Conservation (phyloP, 228 moss, liverwort and hornwort genomes). For the Sphagnum fallax region DNA sequence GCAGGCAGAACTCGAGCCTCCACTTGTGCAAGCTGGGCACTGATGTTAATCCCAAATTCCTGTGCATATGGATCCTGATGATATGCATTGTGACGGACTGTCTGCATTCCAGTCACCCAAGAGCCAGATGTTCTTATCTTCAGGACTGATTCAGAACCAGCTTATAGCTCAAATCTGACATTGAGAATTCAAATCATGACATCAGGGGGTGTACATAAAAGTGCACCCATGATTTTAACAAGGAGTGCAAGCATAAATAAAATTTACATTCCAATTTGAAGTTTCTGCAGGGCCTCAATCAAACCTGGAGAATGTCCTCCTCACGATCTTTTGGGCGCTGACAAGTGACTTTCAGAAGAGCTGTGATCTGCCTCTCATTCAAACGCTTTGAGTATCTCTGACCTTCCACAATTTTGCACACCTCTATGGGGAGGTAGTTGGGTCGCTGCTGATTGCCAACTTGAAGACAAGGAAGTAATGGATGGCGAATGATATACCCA, state of each 20-base stretch:
- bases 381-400: constrained; percentile 82
- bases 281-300: not conserved
- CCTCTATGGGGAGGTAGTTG: constrained; percentile 95
- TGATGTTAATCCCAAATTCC: constrained; percentile 89
- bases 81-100: constrained; percentile 84
- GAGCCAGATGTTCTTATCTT: no score
- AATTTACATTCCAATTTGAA: not conserved
- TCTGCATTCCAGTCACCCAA: constrained; percentile 13
- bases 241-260: no score
- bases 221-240: no score
- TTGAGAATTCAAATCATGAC: no score
- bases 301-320: constrained; percentile 45
- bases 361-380: constrained; percentile 92
- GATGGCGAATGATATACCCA: constrained; percentile 69
- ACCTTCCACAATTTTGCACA: constrained; percentile 92
- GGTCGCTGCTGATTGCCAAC: constrained; percentile 85
- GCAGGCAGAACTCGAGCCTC: constrained; percentile 92
- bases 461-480: constrained; percentile 76
- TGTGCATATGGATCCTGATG: constrained; percentile 84
- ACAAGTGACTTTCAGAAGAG: constrained; percentile 85
- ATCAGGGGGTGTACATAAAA: no score
- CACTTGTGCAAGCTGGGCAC: constrained; percentile 79
- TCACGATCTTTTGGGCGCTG: constrained; percentile 86
- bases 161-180: no score
- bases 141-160: no score